Evolutionary conservation across 495 filamentous ascomycete species (phyloP).

Genomic region (Penicillium arizonense): DNA sequence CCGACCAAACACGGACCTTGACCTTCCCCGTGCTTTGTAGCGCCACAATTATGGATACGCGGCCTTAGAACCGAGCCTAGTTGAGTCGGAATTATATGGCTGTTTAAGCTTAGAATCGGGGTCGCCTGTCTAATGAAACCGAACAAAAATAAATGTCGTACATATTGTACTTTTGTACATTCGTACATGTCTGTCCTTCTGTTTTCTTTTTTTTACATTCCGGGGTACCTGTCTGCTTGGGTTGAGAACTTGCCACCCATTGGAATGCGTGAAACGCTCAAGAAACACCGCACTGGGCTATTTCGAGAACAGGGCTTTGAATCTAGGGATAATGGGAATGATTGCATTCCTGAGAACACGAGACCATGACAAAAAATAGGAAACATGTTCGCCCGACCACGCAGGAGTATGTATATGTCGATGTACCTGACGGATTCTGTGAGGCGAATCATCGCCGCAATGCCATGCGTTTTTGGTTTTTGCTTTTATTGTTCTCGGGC

Average conservation of each 20-base stretch:
- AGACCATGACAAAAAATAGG: not conserved
- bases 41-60: conserved; percentile 14
- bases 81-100: not conserved
- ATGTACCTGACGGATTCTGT: not conserved
- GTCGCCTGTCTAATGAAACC: not conserved
- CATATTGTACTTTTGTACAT: not conserved
- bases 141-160: not conserved
- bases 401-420: not conserved
- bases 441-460: not conserved
- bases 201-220: conserved; percentile 8
- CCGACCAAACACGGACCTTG: no score
- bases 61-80: conserved; percentile 1
- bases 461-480: not conserved
- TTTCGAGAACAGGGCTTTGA: not conserved
- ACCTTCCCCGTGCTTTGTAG: not conserved
- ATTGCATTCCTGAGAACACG: conserved; percentile 7
- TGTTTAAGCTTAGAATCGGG: not conserved
- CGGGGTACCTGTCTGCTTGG: not conserved
- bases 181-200: not conserved
- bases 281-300: not conserved
- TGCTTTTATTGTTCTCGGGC: not conserved
- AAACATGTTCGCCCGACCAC: not conserved
- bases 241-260: not conserved
- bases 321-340: not conserved
- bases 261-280: conserved; percentile 7